A percentile compares a stretch with the other conserved stretches of the same genome.
Conservation (phyloP, 495 filamentous ascomycete species). For the Eremomyces bilateralis region DNA sequence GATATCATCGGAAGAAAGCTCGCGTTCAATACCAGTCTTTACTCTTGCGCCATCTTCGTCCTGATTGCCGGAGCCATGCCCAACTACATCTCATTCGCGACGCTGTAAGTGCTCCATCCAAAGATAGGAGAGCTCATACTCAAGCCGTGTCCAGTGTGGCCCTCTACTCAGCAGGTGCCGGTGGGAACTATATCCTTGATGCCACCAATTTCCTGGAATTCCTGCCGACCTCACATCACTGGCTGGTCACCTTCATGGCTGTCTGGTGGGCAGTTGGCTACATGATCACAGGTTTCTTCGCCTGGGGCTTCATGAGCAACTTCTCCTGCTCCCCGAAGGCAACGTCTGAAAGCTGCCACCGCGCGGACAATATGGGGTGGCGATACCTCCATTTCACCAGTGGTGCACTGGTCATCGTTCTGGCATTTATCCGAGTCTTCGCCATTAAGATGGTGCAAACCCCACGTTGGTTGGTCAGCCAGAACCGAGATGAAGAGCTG, state of each 20-base stretch:
- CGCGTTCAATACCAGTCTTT: slow-evolving; percentile 22
- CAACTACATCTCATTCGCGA: slow-evolving; percentile 16
- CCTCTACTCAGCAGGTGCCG: slow-evolving; percentile 19
- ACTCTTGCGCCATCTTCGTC: slow-evolving; percentile 18
- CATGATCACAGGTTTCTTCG: slow-evolving; percentile 21
- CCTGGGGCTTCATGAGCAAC: slow-evolving; percentile 22
- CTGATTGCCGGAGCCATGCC: slow-evolving; percentile 17
- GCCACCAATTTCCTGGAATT: slow-evolving; percentile 20
- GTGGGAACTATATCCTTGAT: slow-evolving; percentile 20
- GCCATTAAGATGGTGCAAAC: slow-evolving; percentile 17
- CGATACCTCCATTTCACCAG: slow-evolving; percentile 18
- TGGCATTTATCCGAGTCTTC: slow-evolving; percentile 10
- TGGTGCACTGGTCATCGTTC: slow-evolving; percentile 14
- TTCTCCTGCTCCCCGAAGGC: slow-evolving; percentile 15
- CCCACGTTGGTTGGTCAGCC: slow-evolving; percentile 15
- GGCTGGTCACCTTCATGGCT: slow-evolving; percentile 21
- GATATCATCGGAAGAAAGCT: slow-evolving; percentile 23
- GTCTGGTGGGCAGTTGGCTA: slow-evolving; percentile 21
- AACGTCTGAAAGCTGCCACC: slow-evolving; percentile 9
- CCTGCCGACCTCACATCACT: slow-evolving; percentile 15
- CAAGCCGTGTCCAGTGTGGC: slow-evolving; percentile 12
- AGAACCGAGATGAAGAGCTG: slow-evolving; percentile 17
- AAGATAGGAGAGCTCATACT: neutral
- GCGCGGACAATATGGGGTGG: slow-evolving; percentile 19
- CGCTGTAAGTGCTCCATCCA: slow-evolving; percentile 10